These are phyloP conservation scores for Mucor saturninus DNA, from an alignment of 371 early-diverging fungal species.

Conservation along the genomic window DNA sequence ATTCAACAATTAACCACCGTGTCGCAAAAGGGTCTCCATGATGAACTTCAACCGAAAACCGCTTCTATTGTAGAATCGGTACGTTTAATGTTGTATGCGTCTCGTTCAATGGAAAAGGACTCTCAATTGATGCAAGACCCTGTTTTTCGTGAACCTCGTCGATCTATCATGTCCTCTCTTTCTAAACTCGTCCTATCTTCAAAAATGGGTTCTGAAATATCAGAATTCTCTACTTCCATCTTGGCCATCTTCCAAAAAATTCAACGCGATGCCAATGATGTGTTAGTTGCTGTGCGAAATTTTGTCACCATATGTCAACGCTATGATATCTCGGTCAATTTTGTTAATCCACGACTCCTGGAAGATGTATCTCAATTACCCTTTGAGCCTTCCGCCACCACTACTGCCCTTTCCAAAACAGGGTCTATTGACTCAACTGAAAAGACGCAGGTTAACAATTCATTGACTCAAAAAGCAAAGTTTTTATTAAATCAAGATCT, in stretches of 20 bases:
- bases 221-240: slow-evolving; percentile 47
- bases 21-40: slow-evolving; percentile 51
- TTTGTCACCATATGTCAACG: slow-evolving; percentile 80
- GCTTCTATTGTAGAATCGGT: slow-evolving; percentile 73
- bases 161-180: slow-evolving; percentile 75
- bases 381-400: slow-evolving; percentile 4
- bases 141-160: slow-evolving; percentile 64
- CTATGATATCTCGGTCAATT: slow-evolving; percentile 59
- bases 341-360: slow-evolving; percentile 44
- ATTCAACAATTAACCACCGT: slow-evolving; percentile 67
- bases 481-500: slow-evolving; percentile 43
- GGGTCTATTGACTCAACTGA: neutral
- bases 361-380: slow-evolving; percentile 20
- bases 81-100: slow-evolving; percentile 81
- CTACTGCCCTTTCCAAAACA: neutral
- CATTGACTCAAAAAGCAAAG: slow-evolving; percentile 15
- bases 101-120: slow-evolving; percentile 72
- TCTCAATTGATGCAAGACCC: slow-evolving; percentile 57
- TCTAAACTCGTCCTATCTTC: slow-evolving; percentile 85
- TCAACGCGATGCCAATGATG: slow-evolving; percentile 56
- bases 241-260: slow-evolving; percentile 26
- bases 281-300: slow-evolving; percentile 73
- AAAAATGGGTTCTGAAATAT: slow-evolving; percentile 75
- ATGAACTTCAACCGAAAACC: slow-evolving; percentile 20
- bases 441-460: slow-evolving; percentile 3